Evolutionary conservation across 768 basidiomycete species (phyloP), one percentile per base, ranked within the genome.

Genomic region (Tylopilus vinaceipallidus): DNA sequence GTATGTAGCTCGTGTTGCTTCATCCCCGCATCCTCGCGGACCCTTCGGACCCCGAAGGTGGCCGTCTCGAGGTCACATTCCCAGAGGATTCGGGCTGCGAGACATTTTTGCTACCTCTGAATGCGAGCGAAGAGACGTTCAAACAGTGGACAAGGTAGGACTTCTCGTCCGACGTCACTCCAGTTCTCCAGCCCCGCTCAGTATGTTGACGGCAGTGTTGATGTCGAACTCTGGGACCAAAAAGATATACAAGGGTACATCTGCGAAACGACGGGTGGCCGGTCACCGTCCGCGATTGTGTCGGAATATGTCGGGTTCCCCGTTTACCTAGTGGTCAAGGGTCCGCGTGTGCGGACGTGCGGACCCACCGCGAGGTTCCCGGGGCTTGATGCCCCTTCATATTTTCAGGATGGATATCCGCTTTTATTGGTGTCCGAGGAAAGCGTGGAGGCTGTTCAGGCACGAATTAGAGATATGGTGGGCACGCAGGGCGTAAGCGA

Each of bases 331-430:
- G 71, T 84, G 30, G 77, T 76, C 70, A 91, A 89, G 61, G 88
- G 88, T 16, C 78, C 80, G 1, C 65, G 66, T 19, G 71, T 74
- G 23, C 82, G 88, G 9, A 50, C 47, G 1, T 77, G 80, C 43
- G 69, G 67, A 22, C 74, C 83, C 10, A 84, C 86, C 2, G 23
- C 47, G 6, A 66, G 72, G 19, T 84, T 82, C 56, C 86, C 87
- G 6, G 60, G 76, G n/a, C 67, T 88, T 43, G 67, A 77, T 24
- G 80, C 79, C 3, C 77, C 74, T 13, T 70, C 79, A 5, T 70
- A 76, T 50, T 88, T 77, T 62, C 84, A 89, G 64, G 88, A 90
- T 53, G 82, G 79, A 47, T 91, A 80, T 60, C 88, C 88, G 1
- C 58, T 91, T 42, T 67, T 88, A 29, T 59, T 91, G 6, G 69